Base-by-base conservation (phyloP, 805 yeast species). In the Kazachstania viticola region DNA sequence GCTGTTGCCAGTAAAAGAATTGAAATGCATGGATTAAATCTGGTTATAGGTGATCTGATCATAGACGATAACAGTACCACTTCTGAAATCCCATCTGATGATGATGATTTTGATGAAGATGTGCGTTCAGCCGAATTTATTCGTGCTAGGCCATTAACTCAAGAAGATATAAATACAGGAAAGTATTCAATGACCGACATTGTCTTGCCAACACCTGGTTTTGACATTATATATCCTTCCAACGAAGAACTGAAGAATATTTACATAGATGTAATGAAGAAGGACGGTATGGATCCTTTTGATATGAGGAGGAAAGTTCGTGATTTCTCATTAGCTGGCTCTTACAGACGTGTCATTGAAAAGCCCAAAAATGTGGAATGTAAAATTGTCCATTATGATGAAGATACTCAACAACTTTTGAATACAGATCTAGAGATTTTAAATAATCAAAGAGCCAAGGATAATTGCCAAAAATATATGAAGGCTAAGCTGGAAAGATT, bases 131-230 rank as follows among this genome's bases (percentile, higher is more conserved):
- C 65, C 28, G 62, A 58, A 7, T 75, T 68, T 37, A 61, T 68
- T 17, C 70, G 83, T 42, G 96, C 94, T 1, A 68, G 78, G 44
- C 69, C 79, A 0, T 65, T 91, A 14, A 81, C 94, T 1, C 65
- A 71, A 33, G 84, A 75, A 35, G 97, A 88, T 37, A 61, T 78
- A 16, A 71, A 62, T 4, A 34, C 61, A 2, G 71, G 71, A 0
- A 69, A 65, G 33, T 81, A 67, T 50, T 56, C 79, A 9, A 79
- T 88, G 21, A 76, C 69, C 48, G 97, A 91, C 55, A 67, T 91
- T 18, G 94, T 93, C 3, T 63, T 91, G 34, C 97, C 99, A n/a
- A 73, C 94, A 0, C 98, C 99, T 2, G 99, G 99, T 0, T 85
- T 75, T 53, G 96, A 85, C 50, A 73, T 91, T n/a, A 50, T 66